Percentiles rank a stretch among this genome's conserved stretches.
Conservation (phyloP, 345 rosid genomes). For the Melastoma malabathricum region DNA sequence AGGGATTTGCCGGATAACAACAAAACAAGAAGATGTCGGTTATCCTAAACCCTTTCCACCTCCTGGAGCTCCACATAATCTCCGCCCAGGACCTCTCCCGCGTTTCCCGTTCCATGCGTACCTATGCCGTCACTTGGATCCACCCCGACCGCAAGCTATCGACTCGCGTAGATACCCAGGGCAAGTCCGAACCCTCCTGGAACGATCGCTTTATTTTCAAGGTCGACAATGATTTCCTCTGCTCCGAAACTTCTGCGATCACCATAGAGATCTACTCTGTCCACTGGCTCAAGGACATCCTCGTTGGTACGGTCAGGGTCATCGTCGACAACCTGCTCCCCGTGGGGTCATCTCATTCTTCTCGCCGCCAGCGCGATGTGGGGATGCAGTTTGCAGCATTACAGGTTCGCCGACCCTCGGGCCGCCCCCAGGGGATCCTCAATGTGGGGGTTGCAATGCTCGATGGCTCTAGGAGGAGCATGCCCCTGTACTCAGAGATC, state of each 20-base stretch:
- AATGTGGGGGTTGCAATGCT: conserved; percentile 74
- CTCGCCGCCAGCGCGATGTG: conserved; percentile 21
- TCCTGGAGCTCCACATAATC: too few species aligned
- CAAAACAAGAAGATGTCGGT: too few species aligned
- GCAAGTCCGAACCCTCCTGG: conserved; percentile 71
- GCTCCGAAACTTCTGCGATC: conserved; percentile 64
- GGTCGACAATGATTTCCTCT: conserved; percentile 58
- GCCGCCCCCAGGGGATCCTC: conserved; percentile 80
- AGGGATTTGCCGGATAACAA: too few species aligned
- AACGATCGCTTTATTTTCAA: conserved; percentile 86
- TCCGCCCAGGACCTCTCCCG: too few species aligned
- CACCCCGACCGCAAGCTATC: conserved; percentile 67
- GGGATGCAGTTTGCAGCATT: conserved; percentile 74
- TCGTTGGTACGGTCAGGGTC: conserved; percentile 59
- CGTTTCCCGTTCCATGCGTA: too few species aligned
- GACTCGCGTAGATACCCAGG: conserved; percentile 49
- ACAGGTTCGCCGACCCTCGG: conserved; percentile 76
- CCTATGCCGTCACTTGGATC: conserved; percentile 86
- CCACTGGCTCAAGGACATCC: conserved; percentile 81
- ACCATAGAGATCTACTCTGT: conserved; percentile 62
- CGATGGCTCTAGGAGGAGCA: conserved; percentile 75
- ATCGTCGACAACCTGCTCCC: conserved; percentile 54
- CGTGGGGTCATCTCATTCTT: conserved; percentile 7
- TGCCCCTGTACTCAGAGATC: conserved; percentile 60
- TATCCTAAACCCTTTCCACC: too few species aligned